A percentile compares a stretch with the other conserved stretches of the same genome.
These are phyloP conservation scores for Hypomyces perniciosus DNA, from an alignment of 2,329 filamentous ascomycete species.

Conservation along the genomic window DNA sequence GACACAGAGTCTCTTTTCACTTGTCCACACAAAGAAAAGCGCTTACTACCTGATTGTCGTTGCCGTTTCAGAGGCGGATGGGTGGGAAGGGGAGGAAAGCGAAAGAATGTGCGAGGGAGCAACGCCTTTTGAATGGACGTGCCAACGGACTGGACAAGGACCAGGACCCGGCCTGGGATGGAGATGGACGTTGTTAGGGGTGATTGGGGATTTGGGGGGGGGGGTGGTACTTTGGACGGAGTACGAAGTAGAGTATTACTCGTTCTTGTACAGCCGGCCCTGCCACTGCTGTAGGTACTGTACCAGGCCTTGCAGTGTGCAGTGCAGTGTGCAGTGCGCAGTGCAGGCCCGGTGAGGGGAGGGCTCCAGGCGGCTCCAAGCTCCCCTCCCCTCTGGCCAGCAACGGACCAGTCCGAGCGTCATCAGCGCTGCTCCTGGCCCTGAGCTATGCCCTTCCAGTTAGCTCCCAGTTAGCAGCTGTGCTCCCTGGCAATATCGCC, in stretches of 20 bases:
- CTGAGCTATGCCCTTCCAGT: constrained; percentile 9
- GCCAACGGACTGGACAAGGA: constrained; percentile 7
- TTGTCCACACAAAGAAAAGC: constrained; percentile 11
- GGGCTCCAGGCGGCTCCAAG: no score
- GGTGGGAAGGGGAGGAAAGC: constrained; percentile 23
- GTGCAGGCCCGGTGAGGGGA: background rate
- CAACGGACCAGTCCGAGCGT: constrained; percentile 7
- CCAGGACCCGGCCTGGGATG: constrained; percentile 21
- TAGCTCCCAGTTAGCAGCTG: constrained; percentile 6
- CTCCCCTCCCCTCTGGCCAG: background rate
- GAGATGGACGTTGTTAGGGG: constrained; percentile 28
- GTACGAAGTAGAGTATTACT: background rate
- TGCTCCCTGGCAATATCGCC: constrained; percentile 8
- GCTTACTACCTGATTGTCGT: constrained; percentile 12
- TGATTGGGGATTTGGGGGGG: constrained; percentile 16
- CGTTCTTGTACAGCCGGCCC: background rate
- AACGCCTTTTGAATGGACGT: constrained; percentile 35
- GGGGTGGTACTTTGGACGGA: background rate
- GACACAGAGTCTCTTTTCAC: constrained; percentile 3
- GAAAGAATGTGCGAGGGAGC: constrained; percentile 29
- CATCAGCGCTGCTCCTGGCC: constrained; percentile 9
- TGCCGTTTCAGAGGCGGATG: constrained; percentile 22
- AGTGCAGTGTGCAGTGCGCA: background rate
- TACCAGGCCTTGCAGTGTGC: background rate
- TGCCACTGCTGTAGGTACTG: background rate